Conservation (phyloP, 306 rosid genomes). For the Argentina anserina region DNA sequence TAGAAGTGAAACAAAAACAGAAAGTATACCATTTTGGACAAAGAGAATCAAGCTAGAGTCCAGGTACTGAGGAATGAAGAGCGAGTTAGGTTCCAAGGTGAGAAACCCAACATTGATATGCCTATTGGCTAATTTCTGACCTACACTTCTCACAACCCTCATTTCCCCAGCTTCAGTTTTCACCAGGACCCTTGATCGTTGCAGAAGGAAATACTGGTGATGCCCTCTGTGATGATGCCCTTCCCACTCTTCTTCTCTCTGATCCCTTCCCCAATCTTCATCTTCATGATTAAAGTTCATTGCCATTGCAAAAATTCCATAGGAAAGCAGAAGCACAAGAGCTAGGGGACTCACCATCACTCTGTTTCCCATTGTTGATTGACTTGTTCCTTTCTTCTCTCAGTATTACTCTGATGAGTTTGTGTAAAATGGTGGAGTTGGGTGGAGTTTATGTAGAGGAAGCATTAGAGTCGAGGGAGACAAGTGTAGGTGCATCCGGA, state of each 20-base stretch:
- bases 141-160: conserved; percentile 49
- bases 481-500: neutral
- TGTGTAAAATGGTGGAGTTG: neutral
- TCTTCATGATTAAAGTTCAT: conserved; percentile 16
- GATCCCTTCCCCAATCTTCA: conserved; percentile 14
- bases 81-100: conserved; percentile 66
- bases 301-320: conserved; percentile 30
- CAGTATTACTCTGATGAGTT: neutral
- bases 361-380: conserved; percentile 37
- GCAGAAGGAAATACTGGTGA: conserved; percentile 44
- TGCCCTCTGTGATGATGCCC: neutral
- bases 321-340: conserved; percentile 47
- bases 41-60: conserved; percentile 62
- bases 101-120: conserved; percentile 64
- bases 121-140: conserved; percentile 29
- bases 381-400: neutral
- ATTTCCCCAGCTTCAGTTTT: conserved; percentile 74
- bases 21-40: conserved; percentile 44
- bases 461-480: neutral
- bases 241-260: neutral
- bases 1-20: too few relatives aligned
- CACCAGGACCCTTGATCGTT: conserved; percentile 32
- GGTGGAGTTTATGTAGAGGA: conserved; percentile 29
- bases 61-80: conserved; percentile 68
- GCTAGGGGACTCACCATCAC: conserved; percentile 27